phyloP scores from a whole-genome alignment of 179 eudicot species.

The Beta macrorhiza region DNA sequence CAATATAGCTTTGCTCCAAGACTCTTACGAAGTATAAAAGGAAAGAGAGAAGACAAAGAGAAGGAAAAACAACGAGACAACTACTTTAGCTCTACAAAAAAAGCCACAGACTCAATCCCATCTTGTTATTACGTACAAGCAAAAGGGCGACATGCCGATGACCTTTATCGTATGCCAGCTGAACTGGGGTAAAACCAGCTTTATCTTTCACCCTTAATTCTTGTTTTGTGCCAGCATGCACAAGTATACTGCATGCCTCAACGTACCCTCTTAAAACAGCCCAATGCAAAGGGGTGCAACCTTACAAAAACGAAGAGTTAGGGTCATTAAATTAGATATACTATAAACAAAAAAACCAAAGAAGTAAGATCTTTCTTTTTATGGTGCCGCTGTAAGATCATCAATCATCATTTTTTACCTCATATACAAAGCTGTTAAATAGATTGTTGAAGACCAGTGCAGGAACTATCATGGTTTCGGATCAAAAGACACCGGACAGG shows the following conservation, averaged over 20 bases:
- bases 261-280: constrained; percentile 78
- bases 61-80: neutral
- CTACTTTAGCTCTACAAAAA: constrained; percentile 4
- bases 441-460: neutral
- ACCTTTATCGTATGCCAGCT: constrained; percentile 94
- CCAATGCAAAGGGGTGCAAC: constrained; percentile 98
- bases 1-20: neutral
- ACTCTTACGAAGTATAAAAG: neutral
- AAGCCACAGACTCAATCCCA: constrained; percentile 15
- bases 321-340: neutral
- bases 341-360: neutral
- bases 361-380: neutral
- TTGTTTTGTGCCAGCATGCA: constrained; percentile 78
- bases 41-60: neutral
- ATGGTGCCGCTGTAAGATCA: neutral
- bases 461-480: neutral
- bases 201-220: constrained; percentile 79
- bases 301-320: constrained; percentile 36
- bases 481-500: neutral
- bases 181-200: constrained; percentile 76
- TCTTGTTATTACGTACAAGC: constrained; percentile 67
- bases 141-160: constrained; percentile 76
- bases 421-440: too few relatives aligned
- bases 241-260: constrained; percentile 86
- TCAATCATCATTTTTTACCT: neutral